These are phyloP conservation scores for Nothomitra cinnamomea DNA, from an alignment of 2,329 filamentous ascomycete genomes.

Conservation along the genomic window DNA sequence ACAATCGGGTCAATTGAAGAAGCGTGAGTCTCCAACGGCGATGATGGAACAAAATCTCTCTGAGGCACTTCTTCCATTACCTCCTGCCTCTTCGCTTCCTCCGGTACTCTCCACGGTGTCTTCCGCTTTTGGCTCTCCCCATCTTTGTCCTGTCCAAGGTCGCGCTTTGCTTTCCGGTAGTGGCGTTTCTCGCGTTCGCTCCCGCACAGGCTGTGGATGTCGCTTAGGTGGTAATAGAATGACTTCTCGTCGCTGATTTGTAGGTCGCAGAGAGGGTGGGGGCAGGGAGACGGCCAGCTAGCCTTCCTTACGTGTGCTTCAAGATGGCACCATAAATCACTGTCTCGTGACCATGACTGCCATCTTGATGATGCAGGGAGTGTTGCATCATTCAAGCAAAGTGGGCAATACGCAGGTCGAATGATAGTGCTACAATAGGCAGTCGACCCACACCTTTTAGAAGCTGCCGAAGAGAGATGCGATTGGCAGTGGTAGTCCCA, in stretches of 20 bases:
- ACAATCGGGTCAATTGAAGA: no score
- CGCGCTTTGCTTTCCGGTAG: no score
- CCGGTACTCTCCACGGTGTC: no score
- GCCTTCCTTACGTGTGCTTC: not conserved
- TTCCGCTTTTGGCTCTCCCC: no score
- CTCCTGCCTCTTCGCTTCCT: no score
- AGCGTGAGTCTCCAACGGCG: no score
- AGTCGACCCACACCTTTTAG: not conserved
- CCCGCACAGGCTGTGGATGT: constrained; percentile 4
- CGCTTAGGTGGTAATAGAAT: constrained; percentile 6
- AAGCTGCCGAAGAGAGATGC: not conserved
- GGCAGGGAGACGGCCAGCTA: not conserved
- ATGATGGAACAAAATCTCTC: no score
- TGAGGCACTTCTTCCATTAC: no score
- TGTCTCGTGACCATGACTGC: not conserved
- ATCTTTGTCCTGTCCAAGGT: no score
- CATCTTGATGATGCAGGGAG: not conserved
- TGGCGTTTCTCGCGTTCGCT: no score
- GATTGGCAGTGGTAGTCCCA: not conserved
- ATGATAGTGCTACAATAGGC: not conserved
- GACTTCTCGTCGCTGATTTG: constrained; percentile 1
- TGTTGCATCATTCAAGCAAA: not conserved
- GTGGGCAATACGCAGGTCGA: not conserved
- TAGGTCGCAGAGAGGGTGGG: not conserved
- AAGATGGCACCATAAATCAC: not conserved